Conservation (phyloP, 768 basidiomycete genomes). For the Russula foetens region DNA sequence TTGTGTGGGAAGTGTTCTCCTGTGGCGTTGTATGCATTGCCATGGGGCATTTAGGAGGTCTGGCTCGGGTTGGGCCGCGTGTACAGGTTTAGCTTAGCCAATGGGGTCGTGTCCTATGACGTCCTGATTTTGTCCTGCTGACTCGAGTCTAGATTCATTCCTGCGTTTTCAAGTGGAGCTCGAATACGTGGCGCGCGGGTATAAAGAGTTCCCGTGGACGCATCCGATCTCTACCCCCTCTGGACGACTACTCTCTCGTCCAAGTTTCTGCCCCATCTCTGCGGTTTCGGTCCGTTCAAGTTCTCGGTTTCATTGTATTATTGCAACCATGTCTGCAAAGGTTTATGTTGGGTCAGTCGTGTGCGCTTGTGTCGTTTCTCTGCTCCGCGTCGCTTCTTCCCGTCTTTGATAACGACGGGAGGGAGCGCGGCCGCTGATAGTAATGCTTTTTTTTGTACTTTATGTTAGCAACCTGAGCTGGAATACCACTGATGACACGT, state of each 20-base stretch:
- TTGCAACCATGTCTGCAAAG: constrained; percentile 63
- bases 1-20: too few relatives aligned
- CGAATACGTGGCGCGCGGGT: too few relatives aligned
- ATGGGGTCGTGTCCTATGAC: too few relatives aligned
- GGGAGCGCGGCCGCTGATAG: constrained; percentile 41
- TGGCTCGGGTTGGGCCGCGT: too few relatives aligned
- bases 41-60: too few relatives aligned
- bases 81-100: too few relatives aligned
- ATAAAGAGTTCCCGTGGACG: too few relatives aligned
- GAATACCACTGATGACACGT: constrained; percentile 90
- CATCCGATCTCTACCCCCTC: too few relatives aligned
- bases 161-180: too few relatives aligned
- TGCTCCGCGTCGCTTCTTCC: constrained; percentile 39
- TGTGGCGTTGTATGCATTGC: too few relatives aligned
- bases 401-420: constrained; percentile 11
- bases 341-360: constrained; percentile 93
- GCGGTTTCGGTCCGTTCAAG: constrained; percentile 14
- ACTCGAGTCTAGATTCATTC: too few relatives aligned
- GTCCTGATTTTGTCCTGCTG: too few relatives aligned
- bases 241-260: constrained; percentile 5
- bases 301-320: constrained; percentile 20
- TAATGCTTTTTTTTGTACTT: constrained; percentile 31
- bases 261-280: constrained; percentile 13
- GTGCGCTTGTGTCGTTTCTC: constrained; percentile 38
- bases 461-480: constrained; percentile 82